These are phyloP conservation scores for Meyerozyma elateridarum DNA, from an alignment of 1,139 yeast genomes.

Conservation along the genomic window DNA sequence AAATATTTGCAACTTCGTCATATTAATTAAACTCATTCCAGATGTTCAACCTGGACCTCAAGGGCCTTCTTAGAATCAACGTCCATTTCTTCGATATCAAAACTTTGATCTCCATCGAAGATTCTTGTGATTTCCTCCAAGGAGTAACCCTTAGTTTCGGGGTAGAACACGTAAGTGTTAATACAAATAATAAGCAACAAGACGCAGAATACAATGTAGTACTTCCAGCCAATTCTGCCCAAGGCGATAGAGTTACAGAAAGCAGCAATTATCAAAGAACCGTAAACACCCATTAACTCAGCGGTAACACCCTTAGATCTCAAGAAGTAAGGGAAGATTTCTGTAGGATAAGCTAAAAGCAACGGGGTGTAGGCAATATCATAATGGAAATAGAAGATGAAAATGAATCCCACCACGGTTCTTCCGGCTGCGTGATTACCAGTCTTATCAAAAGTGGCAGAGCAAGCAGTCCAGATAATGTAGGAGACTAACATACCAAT, in stretches of 20 bases:
- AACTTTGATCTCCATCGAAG: conserved; percentile 7
- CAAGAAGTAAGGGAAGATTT: conserved; percentile 20
- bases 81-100: conserved; percentile 2
- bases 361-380: conserved; percentile 19
- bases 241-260: conserved; percentile 5
- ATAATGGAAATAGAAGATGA: conserved; percentile 27
- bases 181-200: conserved; percentile 8
- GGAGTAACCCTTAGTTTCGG: conserved; percentile 9
- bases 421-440: conserved; percentile 21
- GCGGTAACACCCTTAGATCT: conserved; percentile 14
- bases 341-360: conserved; percentile 28
- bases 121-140: conserved; percentile 12
- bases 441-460: conserved; percentile 17
- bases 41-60: conserved; percentile 3
- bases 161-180: conserved; percentile 10
- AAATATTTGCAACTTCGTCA: too few relatives aligned
- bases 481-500: conserved; percentile 21
- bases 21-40: too few relatives aligned
- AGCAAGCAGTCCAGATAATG: conserved; percentile 29
- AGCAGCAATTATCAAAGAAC: conserved; percentile 1
- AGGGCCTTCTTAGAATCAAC: neutral
- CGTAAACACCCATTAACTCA: conserved; percentile 1
- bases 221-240: conserved; percentile 7
- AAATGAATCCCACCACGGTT: conserved; percentile 33
- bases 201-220: conserved; percentile 14